Evolutionary conservation across 768 basidiomycete genomes (phyloP), one percentile per base, ranked within the genome.

Genomic region (Tylopilus intermedius): DNA sequence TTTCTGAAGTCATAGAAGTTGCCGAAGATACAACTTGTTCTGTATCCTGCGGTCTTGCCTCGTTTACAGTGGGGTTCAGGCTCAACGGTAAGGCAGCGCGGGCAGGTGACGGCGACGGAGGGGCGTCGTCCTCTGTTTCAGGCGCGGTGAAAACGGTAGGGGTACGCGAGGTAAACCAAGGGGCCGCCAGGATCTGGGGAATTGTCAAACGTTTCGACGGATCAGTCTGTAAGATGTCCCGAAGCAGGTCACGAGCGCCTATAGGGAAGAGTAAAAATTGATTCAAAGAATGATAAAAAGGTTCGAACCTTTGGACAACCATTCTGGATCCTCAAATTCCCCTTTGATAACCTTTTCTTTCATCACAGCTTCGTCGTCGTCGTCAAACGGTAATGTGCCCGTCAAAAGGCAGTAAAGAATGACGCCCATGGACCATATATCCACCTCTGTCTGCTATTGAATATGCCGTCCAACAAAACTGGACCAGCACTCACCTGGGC

Each of bases 351-450:
- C 89, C 69, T 89, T 86, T 48, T 76, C 73, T 56, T 85, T 85
- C 91, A 95, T 95, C 11, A 86, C 67, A 38, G 70, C 68, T 70
- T 93, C 90, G 65, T 94, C 86, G 52, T 94, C 93, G 59, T 94
- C 88, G 61, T 94, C 91, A 62, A 93, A 94, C 2, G 92, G 92
- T 15, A 94, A 72, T 8, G 88, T 90, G 7, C 94, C 94, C 0
- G 91, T 93, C 41, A 96, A 77, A 30, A 96, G 78, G 47, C 85
- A 87, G 65, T 94, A 95, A 11, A 97, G 74, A 48, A 97, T 96
- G 56, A 96, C 80, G 0, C 94, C 94, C 46, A 95, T 76, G 5
- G 94, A 97, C 94, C 94, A 97, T 32, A 94, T 76, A 64, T 97
- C 94, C 44, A 95, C 93, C 79, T 97, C 94, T 89, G 71, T 10